Percentiles rank a stretch among this genome's conserved stretches.
phyloP scores from a whole-genome alignment of 2,329 filamentous ascomycete species.

The Magnaporthiopsis poae region DNA sequence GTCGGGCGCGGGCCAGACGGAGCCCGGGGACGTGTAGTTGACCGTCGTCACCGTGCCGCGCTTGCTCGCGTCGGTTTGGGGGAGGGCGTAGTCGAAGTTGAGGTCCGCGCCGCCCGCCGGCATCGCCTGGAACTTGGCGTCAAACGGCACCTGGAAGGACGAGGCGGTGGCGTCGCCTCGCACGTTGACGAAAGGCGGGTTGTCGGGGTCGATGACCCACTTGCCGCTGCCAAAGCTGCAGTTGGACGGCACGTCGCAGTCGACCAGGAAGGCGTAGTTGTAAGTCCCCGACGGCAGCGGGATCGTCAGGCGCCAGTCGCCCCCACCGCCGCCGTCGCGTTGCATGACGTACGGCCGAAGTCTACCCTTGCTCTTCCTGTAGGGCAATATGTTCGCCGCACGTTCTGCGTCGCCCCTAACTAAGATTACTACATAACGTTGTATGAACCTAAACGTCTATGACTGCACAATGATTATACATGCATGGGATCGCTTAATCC shows the following conservation, averaged over 20 bases:
- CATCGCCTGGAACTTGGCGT: conserved; percentile 17
- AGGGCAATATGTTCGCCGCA: too few relatives aligned
- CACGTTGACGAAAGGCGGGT: conserved; percentile 20
- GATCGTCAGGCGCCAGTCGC: conserved; percentile 19
- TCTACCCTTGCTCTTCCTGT: too few relatives aligned
- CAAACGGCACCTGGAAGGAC: conserved; percentile 21
- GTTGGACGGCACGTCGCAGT: conserved; percentile 18
- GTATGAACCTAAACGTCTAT: too few relatives aligned
- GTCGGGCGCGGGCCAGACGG: conserved; percentile 20
- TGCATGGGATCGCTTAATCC: too few relatives aligned
- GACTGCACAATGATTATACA: too few relatives aligned
- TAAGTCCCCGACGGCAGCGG: conserved; percentile 21
- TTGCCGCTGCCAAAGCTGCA: conserved; percentile 20
- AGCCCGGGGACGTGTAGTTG: conserved; percentile 22
- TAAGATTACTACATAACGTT: too few relatives aligned
- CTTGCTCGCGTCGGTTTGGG: conserved; percentile 14
- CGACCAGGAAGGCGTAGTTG: conserved; percentile 20
- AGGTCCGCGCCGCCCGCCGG: conserved; percentile 11
- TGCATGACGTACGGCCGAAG: conserved; percentile 22
- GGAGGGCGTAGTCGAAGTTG: conserved; percentile 18
- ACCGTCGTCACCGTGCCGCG: conserved; percentile 18
- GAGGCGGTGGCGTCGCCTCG: conserved; percentile 19
- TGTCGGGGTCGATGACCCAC: conserved; percentile 21
- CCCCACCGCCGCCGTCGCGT: conserved; percentile 10
- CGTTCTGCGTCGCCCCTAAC: too few relatives aligned